Evolutionary conservation across 1,284 basidiomycete species (phyloP), one percentile per base, ranked within the genome.

Genomic region (Moniliella sp.): DNA sequence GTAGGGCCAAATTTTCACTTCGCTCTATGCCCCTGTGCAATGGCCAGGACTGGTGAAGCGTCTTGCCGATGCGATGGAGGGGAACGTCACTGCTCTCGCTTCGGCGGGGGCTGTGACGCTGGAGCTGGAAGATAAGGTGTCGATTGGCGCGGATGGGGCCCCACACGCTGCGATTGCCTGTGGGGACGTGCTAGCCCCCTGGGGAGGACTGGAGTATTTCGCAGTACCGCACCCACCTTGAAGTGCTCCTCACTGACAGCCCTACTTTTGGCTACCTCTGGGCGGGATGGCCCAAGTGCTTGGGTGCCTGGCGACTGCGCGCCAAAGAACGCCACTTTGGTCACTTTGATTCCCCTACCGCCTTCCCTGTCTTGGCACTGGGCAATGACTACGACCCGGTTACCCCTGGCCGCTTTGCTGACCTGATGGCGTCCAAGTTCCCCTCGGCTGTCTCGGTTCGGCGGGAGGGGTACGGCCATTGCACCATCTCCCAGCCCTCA

Each of bases 331-430:
- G 37, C n/a, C 39, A 42, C 31, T 34, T 26, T 8, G 46, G 46
- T 27, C 17, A 40, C 16, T 48, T 45, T 18, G 33, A 37, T 27
- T 38, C 28, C 42, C 38, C 35, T 25, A 43, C 46, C 8, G 36
- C 44, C 5, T 43, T 33, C 29, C 46, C 46, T 8, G 18, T 48
- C 15, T 42, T 48, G 15, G 31, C 27, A 11, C 39, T 45, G n/a
- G 42, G 44, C 23, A 48, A 48, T 34, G 41, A 46, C 23, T 46
- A 34, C 21, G 46, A 48, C 19, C 46, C 46, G n/a, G 46, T 46
- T 18, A 48, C 46, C 7, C 44, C 46, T 5, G 35, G 34, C 15
- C 28, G 34, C 12, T 39, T 36, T 18, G 46, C 46, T 17, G 37
- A 42, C 11, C 34, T 30, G 35, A 46, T 46, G 42, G 44, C 44